Percentiles rank a stretch among this genome's conserved stretches.
These are phyloP conservation scores for Anethum foeniculum DNA, from an alignment of 140 eudicot species.

Conservation along the genomic window DNA sequence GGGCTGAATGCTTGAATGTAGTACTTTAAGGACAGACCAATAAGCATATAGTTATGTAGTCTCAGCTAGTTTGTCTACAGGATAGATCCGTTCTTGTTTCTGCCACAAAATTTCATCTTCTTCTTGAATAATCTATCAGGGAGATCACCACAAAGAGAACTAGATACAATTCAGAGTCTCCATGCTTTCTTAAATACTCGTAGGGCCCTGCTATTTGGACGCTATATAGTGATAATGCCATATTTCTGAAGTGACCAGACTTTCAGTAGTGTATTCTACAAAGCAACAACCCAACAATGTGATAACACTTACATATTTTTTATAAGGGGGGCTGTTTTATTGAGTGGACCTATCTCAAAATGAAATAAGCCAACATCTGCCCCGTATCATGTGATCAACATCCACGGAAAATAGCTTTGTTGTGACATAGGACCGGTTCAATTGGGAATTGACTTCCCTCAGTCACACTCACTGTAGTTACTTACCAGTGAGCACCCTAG, in stretches of 20 bases:
- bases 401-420: too few species aligned
- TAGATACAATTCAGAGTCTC: not conserved
- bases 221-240: not conserved
- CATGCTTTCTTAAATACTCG: not conserved
- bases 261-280: not conserved
- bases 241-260: not conserved
- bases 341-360: too few species aligned
- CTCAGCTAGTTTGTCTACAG: not conserved
- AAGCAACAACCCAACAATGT: not conserved
- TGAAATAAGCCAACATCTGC: too few species aligned
- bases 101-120: slow-evolving; percentile 1
- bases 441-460: too few species aligned
- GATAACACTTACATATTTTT: too few species aligned
- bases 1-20: slow-evolving; percentile 9
- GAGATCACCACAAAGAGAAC: not conserved
- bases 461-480: too few species aligned
- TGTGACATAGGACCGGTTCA: too few species aligned
- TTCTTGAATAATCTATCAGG: not conserved
- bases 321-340: too few species aligned
- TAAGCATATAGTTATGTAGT: not conserved
- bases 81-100: not conserved
- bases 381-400: too few species aligned
- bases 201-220: not conserved
- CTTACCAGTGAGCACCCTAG: too few species aligned
- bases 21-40: slow-evolving; percentile 3